Evolutionary conservation across 1,284 basidiomycete genomes (phyloP).

Genomic region (Ustilago trichophora): DNA sequence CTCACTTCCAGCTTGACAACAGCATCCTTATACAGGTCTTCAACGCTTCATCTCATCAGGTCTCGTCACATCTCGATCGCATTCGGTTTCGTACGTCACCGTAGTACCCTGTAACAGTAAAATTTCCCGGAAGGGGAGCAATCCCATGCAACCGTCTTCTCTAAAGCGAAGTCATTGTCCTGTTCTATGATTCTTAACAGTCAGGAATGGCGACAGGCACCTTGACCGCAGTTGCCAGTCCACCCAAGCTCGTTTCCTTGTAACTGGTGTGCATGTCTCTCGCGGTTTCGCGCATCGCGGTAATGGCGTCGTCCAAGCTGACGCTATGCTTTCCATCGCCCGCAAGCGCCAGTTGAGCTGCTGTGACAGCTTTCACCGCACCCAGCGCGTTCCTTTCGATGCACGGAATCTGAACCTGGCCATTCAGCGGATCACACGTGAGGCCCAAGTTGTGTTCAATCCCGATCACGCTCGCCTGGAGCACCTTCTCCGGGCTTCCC

Average conservation of each 20-base stretch:
- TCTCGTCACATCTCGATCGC: too few species aligned
- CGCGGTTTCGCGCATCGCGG: conserved; percentile 92
- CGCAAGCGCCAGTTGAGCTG: conserved; percentile 90
- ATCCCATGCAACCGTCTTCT: too few species aligned
- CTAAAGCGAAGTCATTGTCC: too few species aligned
- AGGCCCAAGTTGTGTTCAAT: conserved; percentile 71
- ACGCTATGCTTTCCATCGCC: conserved; percentile 82
- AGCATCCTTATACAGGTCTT: background rate
- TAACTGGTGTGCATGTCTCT: conserved; percentile 69
- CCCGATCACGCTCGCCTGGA: conserved; percentile 90
- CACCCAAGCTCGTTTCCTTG: conserved; percentile 58
- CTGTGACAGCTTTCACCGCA: conserved; percentile 71
- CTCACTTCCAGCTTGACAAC: too few species aligned
- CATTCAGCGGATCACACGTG: conserved; percentile 67
- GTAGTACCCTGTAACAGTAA: too few species aligned
- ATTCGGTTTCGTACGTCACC: too few species aligned
- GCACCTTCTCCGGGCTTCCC: conserved; percentile 67
- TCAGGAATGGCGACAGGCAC: conserved; percentile 63
- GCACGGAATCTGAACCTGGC: conserved; percentile 89
- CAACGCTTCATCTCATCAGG: too few species aligned
- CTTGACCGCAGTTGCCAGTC: conserved; percentile 56
- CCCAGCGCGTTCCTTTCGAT: conserved; percentile 85
- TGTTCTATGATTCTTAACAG: conserved; percentile 23
- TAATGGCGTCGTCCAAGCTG: conserved; percentile 91
- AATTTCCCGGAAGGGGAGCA: too few species aligned